phyloP scores from a whole-genome alignment of 139 green algal species.

The Closterium sp. region DNA sequence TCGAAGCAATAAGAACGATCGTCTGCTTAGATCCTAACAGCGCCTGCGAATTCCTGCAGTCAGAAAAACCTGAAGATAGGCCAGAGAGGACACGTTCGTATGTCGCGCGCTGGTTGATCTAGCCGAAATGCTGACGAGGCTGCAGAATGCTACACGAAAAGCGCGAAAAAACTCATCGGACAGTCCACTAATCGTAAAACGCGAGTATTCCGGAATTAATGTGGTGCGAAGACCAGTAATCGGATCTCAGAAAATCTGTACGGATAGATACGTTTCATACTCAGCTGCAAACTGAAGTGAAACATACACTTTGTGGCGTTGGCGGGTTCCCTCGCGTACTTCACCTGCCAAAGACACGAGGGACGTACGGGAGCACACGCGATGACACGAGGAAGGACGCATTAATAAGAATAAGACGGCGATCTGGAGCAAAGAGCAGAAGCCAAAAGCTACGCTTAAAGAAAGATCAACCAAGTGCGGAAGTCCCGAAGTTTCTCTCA shows the following conservation, averaged over 20 bases:
- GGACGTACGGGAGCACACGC: background rate
- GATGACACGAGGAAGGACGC: background rate
- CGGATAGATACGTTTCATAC: no score
- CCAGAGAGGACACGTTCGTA: background rate
- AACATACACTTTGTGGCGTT: slow-evolving; percentile 50
- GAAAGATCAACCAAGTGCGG: background rate
- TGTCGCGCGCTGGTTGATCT: background rate
- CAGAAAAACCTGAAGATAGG: no score
- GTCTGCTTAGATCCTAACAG: no score
- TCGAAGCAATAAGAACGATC: no score
- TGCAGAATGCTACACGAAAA: background rate
- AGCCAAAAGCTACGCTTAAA: background rate
- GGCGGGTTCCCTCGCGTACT: slow-evolving; percentile 52
- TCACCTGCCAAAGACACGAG: slow-evolving; percentile 51
- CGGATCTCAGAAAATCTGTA: background rate
- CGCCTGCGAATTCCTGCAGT: no score
- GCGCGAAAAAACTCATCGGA: background rate
- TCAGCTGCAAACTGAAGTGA: background rate
- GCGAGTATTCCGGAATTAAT: background rate
- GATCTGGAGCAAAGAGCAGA: background rate
- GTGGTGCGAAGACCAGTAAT: background rate
- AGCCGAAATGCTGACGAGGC: background rate
- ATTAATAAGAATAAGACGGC: background rate
- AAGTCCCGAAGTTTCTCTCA: background rate
- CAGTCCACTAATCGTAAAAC: background rate